Conservation (phyloP, 2,329 filamentous ascomycete species). For the Alternaria sp. region DNA sequence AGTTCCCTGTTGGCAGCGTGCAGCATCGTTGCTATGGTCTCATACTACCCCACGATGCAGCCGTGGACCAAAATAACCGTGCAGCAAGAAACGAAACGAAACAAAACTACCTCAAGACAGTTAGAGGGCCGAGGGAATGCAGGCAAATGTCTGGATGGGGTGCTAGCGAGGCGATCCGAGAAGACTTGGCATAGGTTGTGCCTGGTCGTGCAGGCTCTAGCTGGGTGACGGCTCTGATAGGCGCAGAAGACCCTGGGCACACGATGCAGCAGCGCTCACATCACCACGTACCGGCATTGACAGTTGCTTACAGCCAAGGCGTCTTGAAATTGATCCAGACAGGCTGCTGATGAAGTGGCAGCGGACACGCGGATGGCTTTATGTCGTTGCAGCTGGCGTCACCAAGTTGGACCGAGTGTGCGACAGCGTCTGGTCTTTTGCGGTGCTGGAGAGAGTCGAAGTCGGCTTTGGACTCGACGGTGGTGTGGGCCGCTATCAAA, state of each 20-base stretch:
- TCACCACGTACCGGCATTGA: slow-evolving; percentile 25
- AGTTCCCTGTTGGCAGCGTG: not conserved
- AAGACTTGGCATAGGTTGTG: slow-evolving; percentile 33
- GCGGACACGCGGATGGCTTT: slow-evolving; percentile 23
- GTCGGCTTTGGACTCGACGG: slow-evolving; percentile 15
- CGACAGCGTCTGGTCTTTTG: not conserved
- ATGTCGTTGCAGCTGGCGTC: slow-evolving; percentile 13
- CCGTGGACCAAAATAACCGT: slow-evolving; percentile 42
- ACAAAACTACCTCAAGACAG: slow-evolving; percentile 30
- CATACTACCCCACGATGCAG: slow-evolving; percentile 28
- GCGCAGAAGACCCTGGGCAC: slow-evolving; percentile 20
- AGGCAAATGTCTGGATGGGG: slow-evolving; percentile 28
- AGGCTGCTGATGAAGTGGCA: slow-evolving; percentile 20
- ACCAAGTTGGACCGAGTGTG: not conserved
- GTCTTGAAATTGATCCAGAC: slow-evolving; percentile 19
- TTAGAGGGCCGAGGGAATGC: slow-evolving; percentile 19
- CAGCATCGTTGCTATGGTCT: slow-evolving; percentile 10
- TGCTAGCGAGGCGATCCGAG: slow-evolving; percentile 19
- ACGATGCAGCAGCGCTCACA: slow-evolving; percentile 24
- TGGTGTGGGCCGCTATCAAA: slow-evolving; percentile 18
- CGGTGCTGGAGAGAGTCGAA: slow-evolving; percentile 27
- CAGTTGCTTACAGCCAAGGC: slow-evolving; percentile 23
- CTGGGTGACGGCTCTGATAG: slow-evolving; percentile 18
- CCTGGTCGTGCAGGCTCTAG: slow-evolving; percentile 26
- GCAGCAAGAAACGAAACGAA: slow-evolving; percentile 29